These are phyloP conservation scores for Cryptococcus depauperatus DNA, from an alignment of 1,284 basidiomycete species.

Conservation along the genomic window DNA sequence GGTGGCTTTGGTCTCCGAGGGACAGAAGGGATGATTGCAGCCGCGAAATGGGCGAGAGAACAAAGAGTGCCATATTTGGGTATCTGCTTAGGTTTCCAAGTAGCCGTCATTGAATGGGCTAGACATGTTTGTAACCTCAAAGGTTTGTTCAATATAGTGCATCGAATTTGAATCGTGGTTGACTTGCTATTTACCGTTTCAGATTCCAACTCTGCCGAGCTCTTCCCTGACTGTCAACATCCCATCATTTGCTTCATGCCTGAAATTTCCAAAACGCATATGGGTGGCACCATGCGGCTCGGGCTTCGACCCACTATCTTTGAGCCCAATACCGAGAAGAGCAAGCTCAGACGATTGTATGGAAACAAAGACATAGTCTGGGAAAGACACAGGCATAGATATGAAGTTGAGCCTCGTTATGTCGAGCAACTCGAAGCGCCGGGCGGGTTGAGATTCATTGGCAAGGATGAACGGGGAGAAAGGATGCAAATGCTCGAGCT, in stretches of 20 bases:
- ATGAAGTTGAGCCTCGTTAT: conserved; percentile 90
- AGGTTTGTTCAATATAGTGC: conserved; percentile 48
- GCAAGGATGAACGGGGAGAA: conserved; percentile 91
- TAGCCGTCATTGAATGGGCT: conserved; percentile 93
- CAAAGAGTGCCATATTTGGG: conserved; percentile 92
- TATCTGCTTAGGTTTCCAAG: conserved; percentile 96
- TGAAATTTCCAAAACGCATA: conserved; percentile 93
- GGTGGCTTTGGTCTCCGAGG: conserved; percentile 92
- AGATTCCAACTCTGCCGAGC: conserved; percentile 86
- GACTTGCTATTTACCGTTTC: too few species aligned
- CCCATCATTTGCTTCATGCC: conserved; percentile 97
- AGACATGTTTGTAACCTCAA: conserved; percentile 70
- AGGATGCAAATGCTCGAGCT: conserved; percentile 96
- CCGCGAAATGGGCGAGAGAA: conserved; percentile 93
- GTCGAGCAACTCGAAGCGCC: conserved; percentile 65
- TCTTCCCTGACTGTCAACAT: conserved; percentile 54
- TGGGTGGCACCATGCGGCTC: conserved; percentile 97
- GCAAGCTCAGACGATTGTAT: conserved; percentile 70
- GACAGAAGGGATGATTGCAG: conserved; percentile 94
- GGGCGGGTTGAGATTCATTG: conserved; percentile 69
- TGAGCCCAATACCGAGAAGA: conserved; percentile 55
- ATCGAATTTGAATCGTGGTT: background rate
- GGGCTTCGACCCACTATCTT: conserved; percentile 93
- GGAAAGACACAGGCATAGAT: conserved; percentile 96
- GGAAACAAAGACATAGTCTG: conserved; percentile 77